These are phyloP conservation scores for Sporothrix schenckii DNA, from an alignment of 2,329 filamentous ascomycete species.

Conservation along the genomic window DNA sequence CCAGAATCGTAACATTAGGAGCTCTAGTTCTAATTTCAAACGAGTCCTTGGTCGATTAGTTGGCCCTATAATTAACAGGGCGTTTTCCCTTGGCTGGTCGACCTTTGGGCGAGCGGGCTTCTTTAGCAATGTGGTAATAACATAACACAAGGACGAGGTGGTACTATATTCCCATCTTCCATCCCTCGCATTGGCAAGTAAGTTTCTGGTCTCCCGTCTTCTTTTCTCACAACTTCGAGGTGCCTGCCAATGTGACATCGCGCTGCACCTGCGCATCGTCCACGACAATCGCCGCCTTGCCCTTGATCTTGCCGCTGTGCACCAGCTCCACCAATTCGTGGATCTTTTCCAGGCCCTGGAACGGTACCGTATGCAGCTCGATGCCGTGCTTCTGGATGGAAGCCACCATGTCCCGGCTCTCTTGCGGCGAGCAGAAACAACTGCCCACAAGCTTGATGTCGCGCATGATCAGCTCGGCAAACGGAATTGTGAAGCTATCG, in stretches of 20 bases:
- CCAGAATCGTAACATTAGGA: too few relatives aligned
- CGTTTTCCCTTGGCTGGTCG: too few relatives aligned
- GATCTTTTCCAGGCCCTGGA: constrained; percentile 56
- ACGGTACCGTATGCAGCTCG: constrained; percentile 54
- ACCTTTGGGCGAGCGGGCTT: too few relatives aligned
- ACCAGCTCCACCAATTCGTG: constrained; percentile 54
- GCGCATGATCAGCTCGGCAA: constrained; percentile 55
- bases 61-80: too few relatives aligned
- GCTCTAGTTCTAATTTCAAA: too few relatives aligned
- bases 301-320: constrained; percentile 56
- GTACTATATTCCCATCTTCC: too few relatives aligned
- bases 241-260: not conserved
- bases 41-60: too few relatives aligned
- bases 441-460: constrained; percentile 56
- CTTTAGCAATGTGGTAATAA: too few relatives aligned
- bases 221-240: not conserved
- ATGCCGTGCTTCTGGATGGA: constrained; percentile 52
- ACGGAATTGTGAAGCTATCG: constrained; percentile 45
- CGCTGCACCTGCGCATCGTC: constrained; percentile 47
- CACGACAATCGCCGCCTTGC: constrained; percentile 58
- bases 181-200: too few relatives aligned
- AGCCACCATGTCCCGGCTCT: constrained; percentile 53
- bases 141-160: too few relatives aligned
- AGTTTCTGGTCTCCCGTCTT: too few relatives aligned
- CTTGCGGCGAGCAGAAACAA: constrained; percentile 48